Percentiles rank a stretch among this genome's conserved stretches.
Evolutionary conservation across 2,329 filamentous ascomycete species (phyloP).

Genomic region (Aspergillus pseudonomiae): DNA sequence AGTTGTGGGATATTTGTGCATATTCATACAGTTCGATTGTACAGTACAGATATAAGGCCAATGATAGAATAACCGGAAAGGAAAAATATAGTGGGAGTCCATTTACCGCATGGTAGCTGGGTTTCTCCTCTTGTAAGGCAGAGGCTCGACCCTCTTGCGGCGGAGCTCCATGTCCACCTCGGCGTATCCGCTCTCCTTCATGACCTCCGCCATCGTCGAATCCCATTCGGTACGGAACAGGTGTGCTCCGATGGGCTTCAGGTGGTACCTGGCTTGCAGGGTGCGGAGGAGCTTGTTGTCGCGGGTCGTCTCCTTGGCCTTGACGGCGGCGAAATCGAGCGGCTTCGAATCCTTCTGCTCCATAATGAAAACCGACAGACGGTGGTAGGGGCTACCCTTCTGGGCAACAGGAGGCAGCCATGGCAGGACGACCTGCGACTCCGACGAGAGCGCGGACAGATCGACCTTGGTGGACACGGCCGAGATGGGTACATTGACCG

Average conservation of each 20-base stretch:
- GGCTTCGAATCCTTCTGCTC: slow-evolving; percentile 69
- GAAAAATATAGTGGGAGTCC: slow-evolving; percentile 11
- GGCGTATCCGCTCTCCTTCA: slow-evolving; percentile 74
- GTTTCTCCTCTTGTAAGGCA: slow-evolving; percentile 66
- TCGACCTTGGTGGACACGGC: slow-evolving; percentile 64
- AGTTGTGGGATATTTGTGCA: slow-evolving; percentile 35
- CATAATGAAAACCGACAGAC: slow-evolving; percentile 79
- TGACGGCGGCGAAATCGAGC: slow-evolving; percentile 62
- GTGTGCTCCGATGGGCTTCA: slow-evolving; percentile 77
- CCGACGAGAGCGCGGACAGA: slow-evolving; percentile 62
- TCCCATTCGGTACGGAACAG: slow-evolving; percentile 92
- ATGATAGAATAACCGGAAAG: slow-evolving; percentile 24
- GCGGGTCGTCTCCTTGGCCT: slow-evolving; percentile 54
- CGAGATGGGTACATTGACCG: slow-evolving; percentile 69
- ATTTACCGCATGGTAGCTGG: slow-evolving; percentile 48
- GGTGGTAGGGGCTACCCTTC: slow-evolving; percentile 89
- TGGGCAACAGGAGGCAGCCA: slow-evolving; percentile 88
- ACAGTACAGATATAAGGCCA: slow-evolving; percentile 42
- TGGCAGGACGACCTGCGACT: slow-evolving; percentile 70
- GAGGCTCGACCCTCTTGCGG: slow-evolving; percentile 71
- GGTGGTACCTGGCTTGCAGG: slow-evolving; percentile 69
- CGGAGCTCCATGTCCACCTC: slow-evolving; percentile 85
- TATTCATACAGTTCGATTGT: slow-evolving; percentile 48
- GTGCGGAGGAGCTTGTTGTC: slow-evolving; percentile 75
- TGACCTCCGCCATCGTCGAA: slow-evolving; percentile 81